Conservation (phyloP, 345 rosid species). For the Salix brachista region DNA sequence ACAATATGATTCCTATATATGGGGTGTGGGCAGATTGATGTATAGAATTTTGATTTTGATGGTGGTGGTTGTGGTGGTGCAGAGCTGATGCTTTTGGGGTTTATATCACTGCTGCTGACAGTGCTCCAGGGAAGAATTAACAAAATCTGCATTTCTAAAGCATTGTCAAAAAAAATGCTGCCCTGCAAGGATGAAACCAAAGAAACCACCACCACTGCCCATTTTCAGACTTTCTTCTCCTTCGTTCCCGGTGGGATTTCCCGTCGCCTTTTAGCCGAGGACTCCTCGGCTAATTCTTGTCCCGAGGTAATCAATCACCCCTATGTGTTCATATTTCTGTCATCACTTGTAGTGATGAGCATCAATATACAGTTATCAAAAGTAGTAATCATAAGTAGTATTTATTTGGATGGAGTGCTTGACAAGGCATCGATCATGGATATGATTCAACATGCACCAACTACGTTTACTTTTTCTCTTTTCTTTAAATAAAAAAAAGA, state of each 20-base stretch:
- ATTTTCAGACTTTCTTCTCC: constrained; percentile 36
- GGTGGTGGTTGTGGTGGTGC: background rate
- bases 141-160: constrained; percentile 19
- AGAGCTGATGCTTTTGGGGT: constrained; percentile 37
- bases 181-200: constrained; percentile 24
- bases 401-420: background rate
- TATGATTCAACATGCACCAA: background rate
- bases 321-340: background rate
- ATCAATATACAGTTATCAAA: too few relatives aligned
- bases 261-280: constrained; percentile 62
- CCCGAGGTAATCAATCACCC: background rate
- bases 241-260: constrained; percentile 15
- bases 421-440: background rate
- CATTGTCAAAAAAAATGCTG: constrained; percentile 19
- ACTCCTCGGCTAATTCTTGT: constrained; percentile 1
- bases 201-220: constrained; percentile 22
- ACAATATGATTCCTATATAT: too few relatives aligned
- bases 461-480: background rate
- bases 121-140: constrained; percentile 16
- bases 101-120: constrained; percentile 29
- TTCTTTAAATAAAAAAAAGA: background rate
- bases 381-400: background rate
- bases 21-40: background rate
- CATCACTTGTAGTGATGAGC: background rate
- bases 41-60: background rate